Base-by-base conservation (phyloP, 2,329 filamentous ascomycete species). In the Tolypocladium endophyticum region DNA sequence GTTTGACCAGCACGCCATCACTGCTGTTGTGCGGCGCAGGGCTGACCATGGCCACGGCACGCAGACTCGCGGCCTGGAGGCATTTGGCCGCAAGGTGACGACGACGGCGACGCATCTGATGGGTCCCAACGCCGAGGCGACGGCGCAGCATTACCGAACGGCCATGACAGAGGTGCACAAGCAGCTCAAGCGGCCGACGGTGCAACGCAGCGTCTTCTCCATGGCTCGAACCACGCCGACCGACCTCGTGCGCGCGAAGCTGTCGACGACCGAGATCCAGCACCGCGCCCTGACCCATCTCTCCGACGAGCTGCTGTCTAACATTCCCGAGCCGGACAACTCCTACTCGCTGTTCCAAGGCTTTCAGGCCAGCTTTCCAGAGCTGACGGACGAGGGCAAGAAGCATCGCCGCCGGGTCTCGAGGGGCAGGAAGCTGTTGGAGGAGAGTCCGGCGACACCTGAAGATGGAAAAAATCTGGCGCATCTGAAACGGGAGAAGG, bases 341-440 rank as follows among this genome's bases (percentile, higher is more conserved):
- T 80, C 86, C 20, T 99, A 96, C 76, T 97, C 92, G 47, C 81
- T 99, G 53, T 97, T 99, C 73, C 90, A 99, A 73, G 94, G 94
- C 65, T 99, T 99, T 74, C 87, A 96, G 76, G 94, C 93, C 55
- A 92, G 87, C 64, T 81, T 96, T 63, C 92, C 92, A 3, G 84
- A 87, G 63, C 74, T 84, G 64, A 80, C 79, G 6, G 89, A 94
- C 20, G 84, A 87, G 63, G 84, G 83, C 65, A 87, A 87, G 71
- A 89, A 87, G 71, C 83, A 85, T 66, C 84, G 87, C 58, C 83
- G 89, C 66, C 85, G 86, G 62, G 82, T 85, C 50, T 90, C 90
- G 9, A 84, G 89, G 64, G 87, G 87, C 2, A 85, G 91, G 69
- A 92, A 92, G 71, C 73, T 95, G 67, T 76, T 97, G 36, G 82